Evolutionary conservation across 805 yeast species (phyloP).

Genomic region (Wickerhamiella azyma): DNA sequence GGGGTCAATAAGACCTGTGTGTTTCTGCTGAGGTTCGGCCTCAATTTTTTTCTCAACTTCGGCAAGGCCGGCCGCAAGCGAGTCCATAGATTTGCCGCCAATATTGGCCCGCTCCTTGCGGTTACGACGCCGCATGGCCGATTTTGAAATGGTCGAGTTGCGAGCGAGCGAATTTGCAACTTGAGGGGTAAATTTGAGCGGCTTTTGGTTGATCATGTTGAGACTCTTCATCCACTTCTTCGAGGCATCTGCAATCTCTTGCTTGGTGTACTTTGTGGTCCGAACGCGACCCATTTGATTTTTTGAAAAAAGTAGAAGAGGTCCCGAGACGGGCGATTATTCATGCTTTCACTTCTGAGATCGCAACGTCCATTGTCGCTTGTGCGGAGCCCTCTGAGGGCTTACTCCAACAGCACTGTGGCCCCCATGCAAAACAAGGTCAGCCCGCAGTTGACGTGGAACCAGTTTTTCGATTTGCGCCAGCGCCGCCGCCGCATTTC

Average conservation of each 20-base stretch:
- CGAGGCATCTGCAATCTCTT: conserved; percentile 19
- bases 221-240: conserved; percentile 19
- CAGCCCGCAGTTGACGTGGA: conserved; percentile 38
- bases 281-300: conserved; percentile 2
- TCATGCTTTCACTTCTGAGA: conserved; percentile 4
- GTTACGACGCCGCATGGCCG: conserved; percentile 16
- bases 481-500: conserved; percentile 63
- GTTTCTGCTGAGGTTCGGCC: conserved; percentile 2
- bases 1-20: conserved; percentile 11
- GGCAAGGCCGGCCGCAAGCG: conserved; percentile 14
- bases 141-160: conserved; percentile 15
- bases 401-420: conserved; percentile 1
- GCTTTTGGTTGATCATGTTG: conserved; percentile 12
- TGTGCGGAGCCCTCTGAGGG: not conserved
- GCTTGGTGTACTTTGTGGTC: conserved; percentile 15
- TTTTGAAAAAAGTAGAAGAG: not conserved
- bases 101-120: conserved; percentile 15
- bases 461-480: conserved; percentile 61
- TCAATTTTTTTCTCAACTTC: conserved; percentile 9
- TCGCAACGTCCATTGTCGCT: too few species aligned
- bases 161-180: conserved; percentile 16
- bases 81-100: conserved; percentile 18
- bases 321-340: not conserved
- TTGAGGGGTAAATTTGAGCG: conserved; percentile 9
- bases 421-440: conserved; percentile 1